A percentile compares a stretch with the other conserved stretches of the same genome.
Conservation (phyloP, 176 grass and related monocot species). For the Aechmea fasciata region DNA sequence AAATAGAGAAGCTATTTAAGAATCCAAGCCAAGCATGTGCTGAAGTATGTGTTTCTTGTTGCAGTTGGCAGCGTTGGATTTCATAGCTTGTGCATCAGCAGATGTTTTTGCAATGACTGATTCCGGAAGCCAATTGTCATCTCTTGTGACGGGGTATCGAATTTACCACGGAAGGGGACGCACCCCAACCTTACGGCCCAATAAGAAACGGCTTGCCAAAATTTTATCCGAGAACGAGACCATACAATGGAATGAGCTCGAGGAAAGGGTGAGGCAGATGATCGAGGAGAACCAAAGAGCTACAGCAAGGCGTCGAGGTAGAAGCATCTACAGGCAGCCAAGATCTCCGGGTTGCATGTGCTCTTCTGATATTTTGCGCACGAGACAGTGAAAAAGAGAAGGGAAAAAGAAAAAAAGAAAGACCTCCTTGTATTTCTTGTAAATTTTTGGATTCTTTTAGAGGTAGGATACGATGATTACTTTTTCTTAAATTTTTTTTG, state of each 20-base stretch:
- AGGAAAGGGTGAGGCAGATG: slow-evolving; percentile 70
- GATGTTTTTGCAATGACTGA: slow-evolving; percentile 96
- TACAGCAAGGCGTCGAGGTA: slow-evolving; percentile 45
- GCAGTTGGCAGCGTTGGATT: slow-evolving; percentile 82
- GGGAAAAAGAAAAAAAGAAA: not conserved
- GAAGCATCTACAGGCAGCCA: slow-evolving; percentile 79
- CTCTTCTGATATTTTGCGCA: slow-evolving; percentile 3
- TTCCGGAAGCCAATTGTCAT: slow-evolving; percentile 93
- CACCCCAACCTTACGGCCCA: slow-evolving; percentile 67
- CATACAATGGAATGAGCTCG: slow-evolving; percentile 53
- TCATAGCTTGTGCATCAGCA: slow-evolving; percentile 76
- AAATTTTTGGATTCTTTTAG: not conserved
- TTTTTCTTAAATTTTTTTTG: not conserved
- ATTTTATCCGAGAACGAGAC: slow-evolving; percentile 46
- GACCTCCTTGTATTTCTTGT: not conserved
- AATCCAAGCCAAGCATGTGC: no score
- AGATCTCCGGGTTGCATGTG: slow-evolving; percentile 93
- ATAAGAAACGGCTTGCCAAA: slow-evolving; percentile 72
- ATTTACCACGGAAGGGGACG: slow-evolving; percentile 77
- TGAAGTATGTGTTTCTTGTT: slow-evolving; percentile 3
- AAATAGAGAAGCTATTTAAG: no score
- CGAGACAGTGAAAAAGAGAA: not conserved
- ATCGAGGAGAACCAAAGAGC: slow-evolving; percentile 78
- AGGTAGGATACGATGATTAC: not conserved
- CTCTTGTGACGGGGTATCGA: slow-evolving; percentile 71